Conservation (phyloP, 768 basidiomycete species). For the Panaeolus papilionaceus region DNA sequence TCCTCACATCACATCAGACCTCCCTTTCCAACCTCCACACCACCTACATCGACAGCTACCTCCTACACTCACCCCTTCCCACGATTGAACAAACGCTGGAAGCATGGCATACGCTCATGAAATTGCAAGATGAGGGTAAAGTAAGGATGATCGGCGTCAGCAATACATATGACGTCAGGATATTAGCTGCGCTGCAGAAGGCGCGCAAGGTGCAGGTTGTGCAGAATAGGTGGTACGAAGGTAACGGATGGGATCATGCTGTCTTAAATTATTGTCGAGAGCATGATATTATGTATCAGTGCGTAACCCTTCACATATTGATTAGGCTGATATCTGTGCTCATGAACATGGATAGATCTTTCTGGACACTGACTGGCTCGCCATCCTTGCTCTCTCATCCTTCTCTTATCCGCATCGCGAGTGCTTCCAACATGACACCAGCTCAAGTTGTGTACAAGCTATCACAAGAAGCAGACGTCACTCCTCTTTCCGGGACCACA, state of each 20-base stretch:
- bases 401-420: constrained; percentile 48
- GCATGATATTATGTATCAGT: constrained; percentile 79
- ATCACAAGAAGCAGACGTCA: constrained; percentile 68
- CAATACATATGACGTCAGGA: constrained; percentile 71
- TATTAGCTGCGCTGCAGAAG: constrained; percentile 58
- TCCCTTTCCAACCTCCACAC: constrained; percentile 77
- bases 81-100: constrained; percentile 65
- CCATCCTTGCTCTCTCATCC: constrained; percentile 62
- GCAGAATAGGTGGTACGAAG: constrained; percentile 87
- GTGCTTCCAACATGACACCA: constrained; percentile 56
- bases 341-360: constrained; percentile 59
- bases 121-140: constrained; percentile 68
- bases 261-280: constrained; percentile 70
- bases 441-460: constrained; percentile 74
- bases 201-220: constrained; percentile 72
- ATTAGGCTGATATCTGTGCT: background rate
- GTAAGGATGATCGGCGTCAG: constrained; percentile 75
- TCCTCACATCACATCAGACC: constrained; percentile 61
- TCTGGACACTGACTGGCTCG: constrained; percentile 89
- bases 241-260: constrained; percentile 74
- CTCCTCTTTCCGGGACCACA: constrained; percentile 80
- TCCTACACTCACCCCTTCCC: constrained; percentile 78
- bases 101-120: constrained; percentile 70
- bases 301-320: constrained; percentile 17
- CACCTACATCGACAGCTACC: constrained; percentile 76